Percentiles rank a stretch among this genome's conserved stretches.
phyloP scores from a whole-genome alignment of 495 filamentous ascomycete genomes.

The Aspergillus kassunensis region DNA sequence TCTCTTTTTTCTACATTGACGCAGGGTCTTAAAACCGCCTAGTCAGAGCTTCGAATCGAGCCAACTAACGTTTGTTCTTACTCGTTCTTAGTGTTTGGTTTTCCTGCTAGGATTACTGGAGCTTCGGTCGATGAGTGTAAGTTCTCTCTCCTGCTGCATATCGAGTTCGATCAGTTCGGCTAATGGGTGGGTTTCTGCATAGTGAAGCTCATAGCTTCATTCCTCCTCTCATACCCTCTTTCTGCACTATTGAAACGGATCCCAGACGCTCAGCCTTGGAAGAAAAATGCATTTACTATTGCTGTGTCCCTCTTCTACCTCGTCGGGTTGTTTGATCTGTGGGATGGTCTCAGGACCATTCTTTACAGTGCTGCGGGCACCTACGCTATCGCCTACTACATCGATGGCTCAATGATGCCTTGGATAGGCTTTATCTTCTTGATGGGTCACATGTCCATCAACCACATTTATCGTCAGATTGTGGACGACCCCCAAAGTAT shows the following conservation, averaged over 20 bases:
- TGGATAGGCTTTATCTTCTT: conserved; percentile 93
- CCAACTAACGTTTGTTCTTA: neutral
- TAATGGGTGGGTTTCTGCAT: conserved; percentile 10
- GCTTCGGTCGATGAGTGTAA: conserved; percentile 84
- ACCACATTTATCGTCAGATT: conserved; percentile 78
- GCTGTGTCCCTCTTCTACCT: conserved; percentile 82
- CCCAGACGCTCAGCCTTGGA: conserved; percentile 76
- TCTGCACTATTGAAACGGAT: conserved; percentile 86
- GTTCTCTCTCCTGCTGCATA: conserved; percentile 16
- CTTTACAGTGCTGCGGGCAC: conserved; percentile 71
- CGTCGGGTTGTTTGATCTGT: conserved; percentile 91
- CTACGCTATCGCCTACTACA: conserved; percentile 78
- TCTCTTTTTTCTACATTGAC: conserved; percentile 12
- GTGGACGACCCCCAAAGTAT: conserved; percentile 57
- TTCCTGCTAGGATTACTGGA: conserved; percentile 60
- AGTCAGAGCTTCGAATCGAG: neutral
- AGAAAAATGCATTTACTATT: conserved; percentile 88
- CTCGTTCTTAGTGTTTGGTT: conserved; percentile 62
- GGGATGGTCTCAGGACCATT: conserved; percentile 78
- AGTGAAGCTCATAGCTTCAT: conserved; percentile 93
- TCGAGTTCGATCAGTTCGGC: conserved; percentile 4
- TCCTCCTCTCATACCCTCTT: conserved; percentile 90
- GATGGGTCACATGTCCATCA: conserved; percentile 93
- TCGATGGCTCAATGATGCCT: conserved; percentile 94
- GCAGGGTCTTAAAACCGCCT: conserved; percentile 3